Conservation (phyloP, 2,329 filamentous ascomycete genomes). For the Helminthosporium solani region DNA sequence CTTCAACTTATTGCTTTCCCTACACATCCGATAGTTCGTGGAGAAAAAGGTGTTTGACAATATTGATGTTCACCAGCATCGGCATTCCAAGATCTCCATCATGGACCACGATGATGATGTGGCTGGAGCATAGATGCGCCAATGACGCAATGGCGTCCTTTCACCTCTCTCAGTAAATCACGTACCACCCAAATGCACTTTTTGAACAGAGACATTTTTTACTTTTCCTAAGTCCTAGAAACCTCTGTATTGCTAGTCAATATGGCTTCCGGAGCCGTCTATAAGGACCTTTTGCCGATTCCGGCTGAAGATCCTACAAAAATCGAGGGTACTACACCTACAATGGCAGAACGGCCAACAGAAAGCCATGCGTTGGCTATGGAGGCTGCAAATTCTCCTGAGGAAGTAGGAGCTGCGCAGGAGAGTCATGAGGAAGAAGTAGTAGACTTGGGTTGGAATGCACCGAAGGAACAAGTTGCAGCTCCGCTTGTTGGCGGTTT, state of each 20-base stretch:
- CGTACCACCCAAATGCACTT: neutral
- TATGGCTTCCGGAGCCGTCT: slow-evolving; percentile 35
- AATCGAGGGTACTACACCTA: slow-evolving; percentile 28
- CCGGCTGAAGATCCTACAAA: slow-evolving; percentile 35
- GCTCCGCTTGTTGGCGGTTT: slow-evolving; percentile 66
- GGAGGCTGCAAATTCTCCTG: slow-evolving; percentile 39
- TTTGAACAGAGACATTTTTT: neutral
- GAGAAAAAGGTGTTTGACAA: neutral
- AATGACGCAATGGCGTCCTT: slow-evolving; percentile 9
- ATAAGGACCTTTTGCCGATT: slow-evolving; percentile 41
- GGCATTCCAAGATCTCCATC: slow-evolving; percentile 2
- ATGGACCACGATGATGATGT: slow-evolving; percentile 9
- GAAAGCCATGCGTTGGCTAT: slow-evolving; percentile 51
- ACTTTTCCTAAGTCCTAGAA: neutral
- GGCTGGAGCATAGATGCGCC: slow-evolving; percentile 5
- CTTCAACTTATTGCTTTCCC: no score
- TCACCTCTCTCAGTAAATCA: neutral
- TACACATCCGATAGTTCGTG: no score
- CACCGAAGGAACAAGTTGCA: slow-evolving; percentile 57
- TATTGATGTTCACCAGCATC: neutral
- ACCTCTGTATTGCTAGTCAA: slow-evolving; percentile 5
- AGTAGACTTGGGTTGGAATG: slow-evolving; percentile 69
- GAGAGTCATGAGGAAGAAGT: slow-evolving; percentile 54
- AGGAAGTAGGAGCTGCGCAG: slow-evolving; percentile 49
- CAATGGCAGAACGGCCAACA: slow-evolving; percentile 46